Conservation (phyloP, 305 asterid genomes). For the Coffea humblotiana region DNA sequence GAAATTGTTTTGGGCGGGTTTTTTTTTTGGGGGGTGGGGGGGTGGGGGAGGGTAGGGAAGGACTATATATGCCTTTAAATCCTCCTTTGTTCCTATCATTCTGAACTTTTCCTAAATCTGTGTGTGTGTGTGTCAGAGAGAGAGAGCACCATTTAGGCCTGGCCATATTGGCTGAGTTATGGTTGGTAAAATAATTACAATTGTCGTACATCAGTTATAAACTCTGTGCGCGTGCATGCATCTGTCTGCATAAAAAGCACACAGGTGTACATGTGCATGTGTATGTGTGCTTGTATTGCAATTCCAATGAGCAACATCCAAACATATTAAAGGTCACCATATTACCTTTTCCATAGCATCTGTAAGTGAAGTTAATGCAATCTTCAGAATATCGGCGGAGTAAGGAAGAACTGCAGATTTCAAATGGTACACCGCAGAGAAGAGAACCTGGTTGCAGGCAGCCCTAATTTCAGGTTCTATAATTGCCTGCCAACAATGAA, state of each 20-base stretch:
- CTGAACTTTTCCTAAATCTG: too few relatives aligned
- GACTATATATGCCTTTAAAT: too few relatives aligned
- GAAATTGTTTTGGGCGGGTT: too few relatives aligned
- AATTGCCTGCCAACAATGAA: constrained; percentile 39
- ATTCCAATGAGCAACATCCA: neutral
- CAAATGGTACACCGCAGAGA: constrained; percentile 69
- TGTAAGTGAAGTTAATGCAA: constrained; percentile 61
- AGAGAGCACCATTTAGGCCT: neutral
- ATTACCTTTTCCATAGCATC: constrained; percentile 69
- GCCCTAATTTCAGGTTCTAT: constrained; percentile 57
- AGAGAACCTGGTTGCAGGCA: constrained; percentile 79
- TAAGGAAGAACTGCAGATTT: constrained; percentile 59
- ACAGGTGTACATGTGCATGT: too few relatives aligned
- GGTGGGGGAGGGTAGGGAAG: too few relatives aligned
- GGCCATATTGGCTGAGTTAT: neutral
- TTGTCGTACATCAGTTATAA: neutral
- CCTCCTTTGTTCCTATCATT: too few relatives aligned
- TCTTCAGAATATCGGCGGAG: constrained; percentile 53
- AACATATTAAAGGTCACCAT: neutral
- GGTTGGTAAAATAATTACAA: neutral
- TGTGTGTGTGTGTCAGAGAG: neutral
- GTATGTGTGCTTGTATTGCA: neutral
- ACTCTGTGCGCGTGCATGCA: too few relatives aligned
- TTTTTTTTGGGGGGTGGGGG: too few relatives aligned
- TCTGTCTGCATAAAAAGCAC: neutral